phyloP scores from a whole-genome alignment of 2,329 filamentous ascomycete species.

The Aspergillus texensis region DNA sequence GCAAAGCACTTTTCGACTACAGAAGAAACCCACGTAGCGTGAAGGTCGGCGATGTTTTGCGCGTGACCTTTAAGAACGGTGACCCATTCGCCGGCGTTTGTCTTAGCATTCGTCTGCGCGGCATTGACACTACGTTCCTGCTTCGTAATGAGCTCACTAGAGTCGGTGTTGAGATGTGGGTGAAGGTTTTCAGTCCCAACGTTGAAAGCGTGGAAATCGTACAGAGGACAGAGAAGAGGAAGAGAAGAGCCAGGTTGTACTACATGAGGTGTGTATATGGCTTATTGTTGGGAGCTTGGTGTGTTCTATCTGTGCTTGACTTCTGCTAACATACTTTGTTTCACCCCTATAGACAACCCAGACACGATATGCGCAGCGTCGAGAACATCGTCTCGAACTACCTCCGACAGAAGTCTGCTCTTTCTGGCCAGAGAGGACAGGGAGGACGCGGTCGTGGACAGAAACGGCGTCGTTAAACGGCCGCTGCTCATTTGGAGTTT shows the following conservation, averaged over 20 bases:
- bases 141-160: conserved; percentile 84
- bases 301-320: not conserved
- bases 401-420: conserved; percentile 54
- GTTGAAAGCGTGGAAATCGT: conserved; percentile 92
- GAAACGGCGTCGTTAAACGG: conserved; percentile 25
- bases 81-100: conserved; percentile 91
- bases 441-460: conserved; percentile 16
- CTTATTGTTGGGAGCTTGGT: not conserved
- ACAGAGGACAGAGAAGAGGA: conserved; percentile 80
- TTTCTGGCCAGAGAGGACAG: conserved; percentile 34
- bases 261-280: conserved; percentile 69
- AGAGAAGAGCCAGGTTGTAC: conserved; percentile 82
- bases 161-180: conserved; percentile 94
- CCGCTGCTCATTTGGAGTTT: conserved; percentile 15
- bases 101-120: conserved; percentile 82
- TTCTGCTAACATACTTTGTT: conserved; percentile 16
- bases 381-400: conserved; percentile 76
- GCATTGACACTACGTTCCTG: conserved; percentile 84
- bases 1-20: conserved; percentile 75
- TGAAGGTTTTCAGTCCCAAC: conserved; percentile 89
- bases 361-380: conserved; percentile 85
- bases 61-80: conserved; percentile 79
- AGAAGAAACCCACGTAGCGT: conserved; percentile 75
- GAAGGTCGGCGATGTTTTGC: conserved; percentile 85
- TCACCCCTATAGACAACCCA: conserved; percentile 59